These are phyloP conservation scores for Phytophthora hybrid DNA, from an alignment of 352 stramenopile species.

Conservation along the genomic window DNA sequence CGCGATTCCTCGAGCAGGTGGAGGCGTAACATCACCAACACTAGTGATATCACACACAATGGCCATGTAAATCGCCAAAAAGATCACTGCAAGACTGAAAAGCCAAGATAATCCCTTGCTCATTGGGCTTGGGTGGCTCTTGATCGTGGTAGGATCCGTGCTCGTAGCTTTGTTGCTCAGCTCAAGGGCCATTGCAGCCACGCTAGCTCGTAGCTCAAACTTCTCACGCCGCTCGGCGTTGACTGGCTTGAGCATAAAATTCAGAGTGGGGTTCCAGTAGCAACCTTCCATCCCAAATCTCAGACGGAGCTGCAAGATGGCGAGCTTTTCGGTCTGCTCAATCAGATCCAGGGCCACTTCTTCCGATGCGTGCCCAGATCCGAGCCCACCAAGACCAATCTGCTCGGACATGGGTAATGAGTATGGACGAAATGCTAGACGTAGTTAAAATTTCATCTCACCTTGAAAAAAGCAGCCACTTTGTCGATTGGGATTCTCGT, in stretches of 20 bases:
- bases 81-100: not conserved
- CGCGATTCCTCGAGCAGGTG: slow-evolving; percentile 4
- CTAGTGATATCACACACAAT: not conserved
- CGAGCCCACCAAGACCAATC: not conserved
- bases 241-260: slow-evolving; percentile 10
- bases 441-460: not conserved
- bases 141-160: not conserved
- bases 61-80: not conserved
- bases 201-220: slow-evolving; percentile 13
- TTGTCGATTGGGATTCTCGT: slow-evolving; percentile 21
- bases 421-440: not conserved
- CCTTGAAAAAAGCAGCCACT: slow-evolving; percentile 12
- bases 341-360: slow-evolving; percentile 3
- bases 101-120: not conserved
- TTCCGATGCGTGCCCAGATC: not conserved
- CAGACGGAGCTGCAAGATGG: slow-evolving; percentile 7
- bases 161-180: not conserved
- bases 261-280: slow-evolving; percentile 11
- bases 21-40: not conserved
- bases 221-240: slow-evolving; percentile 5
- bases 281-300: slow-evolving; percentile 6
- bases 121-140: not conserved
- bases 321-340: not conserved
- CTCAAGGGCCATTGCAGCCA: slow-evolving; percentile 4
- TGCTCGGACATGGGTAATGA: not conserved